Evolutionary conservation across 202 grass and related monocot genomes (phyloP).

Genomic region (Carex arenaria): DNA sequence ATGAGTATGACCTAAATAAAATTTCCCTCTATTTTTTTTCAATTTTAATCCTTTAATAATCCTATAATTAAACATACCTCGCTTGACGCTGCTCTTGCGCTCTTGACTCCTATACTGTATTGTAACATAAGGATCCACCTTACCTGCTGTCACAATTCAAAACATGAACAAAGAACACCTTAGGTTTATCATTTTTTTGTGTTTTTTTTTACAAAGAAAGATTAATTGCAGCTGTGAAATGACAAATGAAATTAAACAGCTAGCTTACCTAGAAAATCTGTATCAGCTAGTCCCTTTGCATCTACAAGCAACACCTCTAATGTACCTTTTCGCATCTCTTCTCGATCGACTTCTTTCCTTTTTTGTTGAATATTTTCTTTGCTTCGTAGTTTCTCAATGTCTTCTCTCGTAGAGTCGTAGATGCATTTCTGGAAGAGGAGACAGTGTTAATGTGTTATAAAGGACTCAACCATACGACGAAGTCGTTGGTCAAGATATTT

Average conservation of each 20-base stretch:
- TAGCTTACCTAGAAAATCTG: constrained; percentile 62
- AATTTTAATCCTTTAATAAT: background rate
- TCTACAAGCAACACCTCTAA: constrained; percentile 69
- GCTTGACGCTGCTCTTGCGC: constrained; percentile 65
- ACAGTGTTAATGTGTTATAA: background rate
- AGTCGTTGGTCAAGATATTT: background rate
- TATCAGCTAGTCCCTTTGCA: constrained; percentile 56
- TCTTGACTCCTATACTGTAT: constrained; percentile 83
- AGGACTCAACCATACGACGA: background rate
- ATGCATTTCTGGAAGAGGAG: background rate
- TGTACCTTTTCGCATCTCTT: constrained; percentile 48
- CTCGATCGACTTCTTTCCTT: background rate
- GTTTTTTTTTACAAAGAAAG: background rate
- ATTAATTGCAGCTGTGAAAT: background rate
- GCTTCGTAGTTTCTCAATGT: constrained; percentile 6
- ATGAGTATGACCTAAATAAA: background rate
- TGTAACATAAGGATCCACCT: constrained; percentile 76
- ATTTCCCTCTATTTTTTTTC: background rate
- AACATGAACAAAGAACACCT: background rate
- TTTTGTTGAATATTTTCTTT: background rate
- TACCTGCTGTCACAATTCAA: constrained; percentile 40
- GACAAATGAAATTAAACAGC: background rate
- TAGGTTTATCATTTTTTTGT: background rate
- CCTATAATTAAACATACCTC: constrained; percentile 27
- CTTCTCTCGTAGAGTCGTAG: background rate